A percentile compares a stretch with the other conserved stretches of the same genome.
phyloP scores from a whole-genome alignment of 495 filamentous ascomycete species.

The Letharia columbiana region DNA sequence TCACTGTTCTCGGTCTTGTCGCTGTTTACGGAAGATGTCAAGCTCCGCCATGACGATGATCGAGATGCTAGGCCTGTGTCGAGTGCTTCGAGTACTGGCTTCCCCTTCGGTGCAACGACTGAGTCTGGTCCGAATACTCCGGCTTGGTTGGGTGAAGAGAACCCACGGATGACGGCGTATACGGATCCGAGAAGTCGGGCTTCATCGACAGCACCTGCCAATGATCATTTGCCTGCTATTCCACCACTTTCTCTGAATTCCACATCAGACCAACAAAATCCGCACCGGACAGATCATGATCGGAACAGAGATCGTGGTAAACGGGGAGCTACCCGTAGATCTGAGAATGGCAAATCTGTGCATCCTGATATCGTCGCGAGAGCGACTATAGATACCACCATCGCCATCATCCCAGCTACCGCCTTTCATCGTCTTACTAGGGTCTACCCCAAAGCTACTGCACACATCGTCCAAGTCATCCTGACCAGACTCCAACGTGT shows the following conservation, averaged over 20 bases:
- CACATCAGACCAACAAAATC: slow-evolving; percentile 23
- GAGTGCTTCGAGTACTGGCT: slow-evolving; percentile 34
- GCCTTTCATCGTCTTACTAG: slow-evolving; percentile 90
- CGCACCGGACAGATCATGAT: slow-evolving; percentile 22
- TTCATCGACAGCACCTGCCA: slow-evolving; percentile 18
- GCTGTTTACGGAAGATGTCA: slow-evolving; percentile 90
- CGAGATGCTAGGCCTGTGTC: slow-evolving; percentile 42
- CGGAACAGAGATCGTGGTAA: slow-evolving; percentile 7
- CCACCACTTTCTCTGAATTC: slow-evolving; percentile 69
- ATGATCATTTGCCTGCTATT: slow-evolving; percentile 43
- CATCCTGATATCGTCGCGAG: slow-evolving; percentile 95
- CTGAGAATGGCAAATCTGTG: slow-evolving; percentile 54
- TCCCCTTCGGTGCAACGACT: slow-evolving; percentile 32
- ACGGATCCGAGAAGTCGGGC: slow-evolving; percentile 19
- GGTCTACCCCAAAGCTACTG: slow-evolving; percentile 90
- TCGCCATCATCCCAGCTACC: slow-evolving; percentile 94
- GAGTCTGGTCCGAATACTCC: slow-evolving; percentile 42
- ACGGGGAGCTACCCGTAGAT: slow-evolving; percentile 8
- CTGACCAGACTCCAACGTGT: slow-evolving; percentile 88
- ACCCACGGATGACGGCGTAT: slow-evolving; percentile 25
- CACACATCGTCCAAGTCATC: slow-evolving; percentile 96
- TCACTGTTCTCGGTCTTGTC: slow-evolving; percentile 95
- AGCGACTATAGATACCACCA: slow-evolving; percentile 95
- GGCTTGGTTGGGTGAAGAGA: slow-evolving; percentile 33
- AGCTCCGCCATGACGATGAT: slow-evolving; percentile 58